Base-by-base conservation (phyloP, 2,329 filamentous ascomycete species). In the Cladosporium phlei region DNA sequence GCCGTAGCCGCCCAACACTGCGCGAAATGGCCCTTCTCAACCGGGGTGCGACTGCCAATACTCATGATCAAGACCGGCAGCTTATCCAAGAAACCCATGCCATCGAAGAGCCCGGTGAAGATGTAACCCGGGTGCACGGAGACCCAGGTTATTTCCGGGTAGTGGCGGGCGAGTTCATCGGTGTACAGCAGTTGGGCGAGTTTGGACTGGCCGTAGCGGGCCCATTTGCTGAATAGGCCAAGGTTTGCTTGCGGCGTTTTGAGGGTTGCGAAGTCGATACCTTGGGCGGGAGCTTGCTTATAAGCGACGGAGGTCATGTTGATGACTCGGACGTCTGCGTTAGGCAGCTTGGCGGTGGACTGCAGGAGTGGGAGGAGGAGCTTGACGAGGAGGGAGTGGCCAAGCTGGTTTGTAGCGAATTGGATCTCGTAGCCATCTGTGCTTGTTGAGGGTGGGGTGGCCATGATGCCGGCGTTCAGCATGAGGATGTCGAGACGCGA, bases 131-230 rank as follows among this genome's bases (percentile, higher is more conserved):
- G 72, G 46, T 72, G 66, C 1, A 74, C 49, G 1, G 66, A 53
- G 3, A 70, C 60, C 6, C 58, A 55, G 1, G 59, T 63, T 17
- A 74, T 61, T 6, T 55, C 49, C 0, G 69, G 64, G 39, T 72
- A 66, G 9, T 59, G 63, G 25, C 58, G 52, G 1, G 70, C 65
- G 3, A 77, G 55, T 39, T 70, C 64, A 7, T 59, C 55, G 3
- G 68, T 61, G 54, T 69, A 73, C 2, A 74, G 59, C 4, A 75
- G 54, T 49, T 74, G 71, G 0, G 75, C 74, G 2, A 76, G 58
- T 53, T 77, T 77, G 37, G 64, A 68, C 51, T 74, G 69, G 0
- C 68, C 72, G 51, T 72, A 72, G 11, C 66, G 59, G 4, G 50
- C 49, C 60, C 65, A 69, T 7, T 59, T 51, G 16, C 64, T 55